These are phyloP conservation scores for Chamaecrista fasciculata DNA, from an alignment of 306 rosid genomes.

Conservation along the genomic window DNA sequence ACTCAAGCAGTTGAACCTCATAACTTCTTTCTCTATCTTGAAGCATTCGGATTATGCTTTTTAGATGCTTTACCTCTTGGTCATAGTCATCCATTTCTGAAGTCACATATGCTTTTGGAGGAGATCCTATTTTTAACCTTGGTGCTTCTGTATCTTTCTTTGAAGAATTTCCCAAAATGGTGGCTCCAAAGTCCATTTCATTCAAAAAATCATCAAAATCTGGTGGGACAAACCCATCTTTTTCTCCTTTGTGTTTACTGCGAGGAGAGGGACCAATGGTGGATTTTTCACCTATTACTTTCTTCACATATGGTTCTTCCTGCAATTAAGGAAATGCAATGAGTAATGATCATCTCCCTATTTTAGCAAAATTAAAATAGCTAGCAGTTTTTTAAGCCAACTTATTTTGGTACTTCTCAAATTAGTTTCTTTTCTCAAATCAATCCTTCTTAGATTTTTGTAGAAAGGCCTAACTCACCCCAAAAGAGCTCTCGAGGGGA, in stretches of 20 bases:
- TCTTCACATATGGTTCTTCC: slow-evolving; percentile 51
- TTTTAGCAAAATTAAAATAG: not conserved
- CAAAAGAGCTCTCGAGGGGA: too few relatives aligned
- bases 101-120: slow-evolving; percentile 35
- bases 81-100: slow-evolving; percentile 53
- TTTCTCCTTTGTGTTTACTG: slow-evolving; percentile 37
- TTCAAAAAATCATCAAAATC: slow-evolving; percentile 58
- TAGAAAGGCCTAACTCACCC: too few relatives aligned
- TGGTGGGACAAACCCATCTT: slow-evolving; percentile 52
- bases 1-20: slow-evolving; percentile 79
- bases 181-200: slow-evolving; percentile 43
- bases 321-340: slow-evolving; percentile 28
- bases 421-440: too few relatives aligned
- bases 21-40: slow-evolving; percentile 68
- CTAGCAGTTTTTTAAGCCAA: not conserved
- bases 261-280: slow-evolving; percentile 27
- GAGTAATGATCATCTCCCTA: not conserved
- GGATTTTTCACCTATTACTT: slow-evolving; percentile 30
- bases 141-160: slow-evolving; percentile 37
- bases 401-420: too few relatives aligned
- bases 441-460: too few relatives aligned
- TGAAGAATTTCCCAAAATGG: slow-evolving; percentile 41
- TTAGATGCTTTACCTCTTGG: slow-evolving; percentile 60
- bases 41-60: slow-evolving; percentile 58
- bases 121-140: slow-evolving; percentile 35